A percentile compares a stretch with the other conserved stretches of the same genome.
Conservation (phyloP, 345 rosid genomes). For the Sisymbrium altissimum region DNA sequence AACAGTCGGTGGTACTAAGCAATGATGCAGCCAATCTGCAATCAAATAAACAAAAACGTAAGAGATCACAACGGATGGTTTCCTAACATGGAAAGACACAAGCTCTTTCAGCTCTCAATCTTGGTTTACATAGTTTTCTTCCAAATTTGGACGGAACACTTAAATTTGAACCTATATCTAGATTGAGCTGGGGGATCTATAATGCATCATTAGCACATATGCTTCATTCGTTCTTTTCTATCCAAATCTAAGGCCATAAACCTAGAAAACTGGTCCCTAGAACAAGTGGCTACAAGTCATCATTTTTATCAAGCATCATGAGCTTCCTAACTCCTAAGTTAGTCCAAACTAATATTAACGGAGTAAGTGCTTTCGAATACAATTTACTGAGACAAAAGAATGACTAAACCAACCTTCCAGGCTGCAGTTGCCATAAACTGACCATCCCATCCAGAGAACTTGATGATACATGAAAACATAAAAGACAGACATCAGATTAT, state of each 20-base stretch:
- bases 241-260: background rate
- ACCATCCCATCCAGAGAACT: slow-evolving; percentile 61
- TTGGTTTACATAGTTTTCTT: background rate
- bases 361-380: background rate
- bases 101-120: background rate
- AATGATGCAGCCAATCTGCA: slow-evolving; percentile 73
- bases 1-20: slow-evolving; percentile 63
- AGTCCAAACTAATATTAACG: background rate
- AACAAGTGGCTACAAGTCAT: background rate
- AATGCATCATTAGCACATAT: too few relatives aligned
- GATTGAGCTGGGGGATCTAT: background rate
- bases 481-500: slow-evolving; percentile 25
- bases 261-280: background rate
- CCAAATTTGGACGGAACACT: background rate
- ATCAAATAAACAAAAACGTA: background rate
- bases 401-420: slow-evolving; percentile 39
- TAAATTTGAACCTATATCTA: background rate
- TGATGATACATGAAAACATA: slow-evolving; percentile 19
- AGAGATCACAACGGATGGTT: slow-evolving; percentile 1
- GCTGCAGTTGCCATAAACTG: slow-evolving; percentile 54
- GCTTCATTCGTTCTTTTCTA: background rate
- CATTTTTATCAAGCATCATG: background rate
- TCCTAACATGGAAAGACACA: slow-evolving; percentile 4
- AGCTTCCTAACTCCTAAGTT: background rate
- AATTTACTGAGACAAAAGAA: background rate